phyloP scores from a whole-genome alignment of 1,139 yeast genomes.

The Geotrichum europaeum region DNA sequence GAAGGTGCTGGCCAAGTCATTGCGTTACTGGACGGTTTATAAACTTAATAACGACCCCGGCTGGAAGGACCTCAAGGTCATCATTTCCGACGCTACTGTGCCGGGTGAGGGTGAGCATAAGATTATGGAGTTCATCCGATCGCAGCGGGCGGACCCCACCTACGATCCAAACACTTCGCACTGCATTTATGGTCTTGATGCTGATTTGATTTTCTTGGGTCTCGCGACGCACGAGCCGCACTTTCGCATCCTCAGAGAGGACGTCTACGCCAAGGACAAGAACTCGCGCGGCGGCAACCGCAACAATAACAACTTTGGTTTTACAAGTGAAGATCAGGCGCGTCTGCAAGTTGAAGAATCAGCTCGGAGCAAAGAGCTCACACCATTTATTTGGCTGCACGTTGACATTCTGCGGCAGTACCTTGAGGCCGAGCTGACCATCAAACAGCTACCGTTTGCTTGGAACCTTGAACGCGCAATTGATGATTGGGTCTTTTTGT shows the following conservation, averaged over 20 bases:
- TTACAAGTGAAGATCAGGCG: constrained; percentile 31
- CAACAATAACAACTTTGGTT: constrained; percentile 15
- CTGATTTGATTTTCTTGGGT: constrained; percentile 96
- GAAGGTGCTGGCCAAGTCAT: constrained; percentile 78
- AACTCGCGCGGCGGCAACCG: constrained; percentile 28
- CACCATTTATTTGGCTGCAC: constrained; percentile 93
- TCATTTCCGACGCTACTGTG: constrained; percentile 94
- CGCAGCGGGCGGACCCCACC: constrained; percentile 64
- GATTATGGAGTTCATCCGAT: constrained; percentile 89
- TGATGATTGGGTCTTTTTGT: constrained; percentile 98
- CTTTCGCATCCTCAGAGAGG: constrained; percentile 89
- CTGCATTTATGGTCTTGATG: constrained; percentile 96
- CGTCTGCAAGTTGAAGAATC: constrained; percentile 48
- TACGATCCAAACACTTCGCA: constrained; percentile 86
- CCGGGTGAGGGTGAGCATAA: constrained; percentile 99
- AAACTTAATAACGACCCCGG: constrained; percentile 85
- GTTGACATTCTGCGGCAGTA: constrained; percentile 84
- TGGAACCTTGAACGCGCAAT: constrained; percentile 92
- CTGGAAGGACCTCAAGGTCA: constrained; percentile 80
- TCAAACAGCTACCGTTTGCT: constrained; percentile 63
- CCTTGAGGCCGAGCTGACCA: constrained; percentile 66
- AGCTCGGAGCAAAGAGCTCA: constrained; percentile 54
- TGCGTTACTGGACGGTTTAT: constrained; percentile 86
- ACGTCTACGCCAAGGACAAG: constrained; percentile 73
- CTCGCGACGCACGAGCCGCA: constrained; percentile 96